Evolutionary conservation across 306 rosid species (phyloP).

Genomic region (Gynostemma pentaphyllum): DNA sequence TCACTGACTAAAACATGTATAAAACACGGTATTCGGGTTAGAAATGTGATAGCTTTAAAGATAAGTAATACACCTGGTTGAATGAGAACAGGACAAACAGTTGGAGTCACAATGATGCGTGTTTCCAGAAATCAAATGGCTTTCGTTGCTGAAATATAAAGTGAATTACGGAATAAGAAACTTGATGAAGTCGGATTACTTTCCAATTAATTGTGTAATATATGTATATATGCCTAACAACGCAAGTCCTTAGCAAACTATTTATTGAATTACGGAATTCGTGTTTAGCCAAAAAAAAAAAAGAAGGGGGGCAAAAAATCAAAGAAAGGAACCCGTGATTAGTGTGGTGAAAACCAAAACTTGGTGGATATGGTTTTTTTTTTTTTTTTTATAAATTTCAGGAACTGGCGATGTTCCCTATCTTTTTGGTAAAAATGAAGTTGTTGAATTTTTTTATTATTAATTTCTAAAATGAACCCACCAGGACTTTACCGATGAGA

Average conservation of each 20-base stretch:
- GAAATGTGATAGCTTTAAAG: not conserved
- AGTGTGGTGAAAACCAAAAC: not conserved
- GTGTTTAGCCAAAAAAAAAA: no score
- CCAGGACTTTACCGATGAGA: no score
- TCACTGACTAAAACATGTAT: not conserved
- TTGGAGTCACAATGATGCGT: slow-evolving; percentile 37
- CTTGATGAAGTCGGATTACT: not conserved
- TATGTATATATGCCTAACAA: no score
- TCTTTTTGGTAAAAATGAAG: no score
- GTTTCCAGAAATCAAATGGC: slow-evolving; percentile 67
- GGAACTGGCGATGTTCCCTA: no score
- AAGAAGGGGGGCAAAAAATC: no score
- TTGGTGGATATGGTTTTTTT: not conserved
- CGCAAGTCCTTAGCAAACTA: not conserved
- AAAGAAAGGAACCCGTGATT: not conserved
- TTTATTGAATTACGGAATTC: no score
- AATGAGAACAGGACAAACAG: not conserved
- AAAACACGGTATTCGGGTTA: not conserved
- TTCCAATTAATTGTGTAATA: no score
- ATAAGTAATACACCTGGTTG: slow-evolving; percentile 3
- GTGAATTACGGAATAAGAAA: not conserved
- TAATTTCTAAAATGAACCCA: no score
- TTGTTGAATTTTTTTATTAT: no score
- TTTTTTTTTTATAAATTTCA: no score
- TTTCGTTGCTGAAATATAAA: slow-evolving; percentile 64